These are phyloP conservation scores for Coemansia sp. DNA, from an alignment of 192 early-diverging fungal species.

Conservation along the genomic window DNA sequence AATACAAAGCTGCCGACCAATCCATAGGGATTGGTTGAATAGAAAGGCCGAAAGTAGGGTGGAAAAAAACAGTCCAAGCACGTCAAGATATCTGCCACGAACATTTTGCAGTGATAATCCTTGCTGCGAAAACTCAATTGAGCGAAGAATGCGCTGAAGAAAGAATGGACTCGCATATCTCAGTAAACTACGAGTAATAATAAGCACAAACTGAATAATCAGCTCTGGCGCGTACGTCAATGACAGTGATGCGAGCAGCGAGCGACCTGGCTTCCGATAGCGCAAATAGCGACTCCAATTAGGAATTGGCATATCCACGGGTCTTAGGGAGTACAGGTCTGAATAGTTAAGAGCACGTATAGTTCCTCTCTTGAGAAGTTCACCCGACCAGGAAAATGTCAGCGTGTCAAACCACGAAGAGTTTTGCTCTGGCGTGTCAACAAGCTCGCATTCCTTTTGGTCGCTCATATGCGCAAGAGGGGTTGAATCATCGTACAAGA, in stretches of 20 bases:
- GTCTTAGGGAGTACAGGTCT: slow-evolving; percentile 61
- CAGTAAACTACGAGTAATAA: slow-evolving; percentile 32
- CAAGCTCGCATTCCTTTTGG: slow-evolving; percentile 13
- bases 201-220: slow-evolving; percentile 35
- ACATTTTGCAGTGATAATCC: neutral
- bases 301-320: slow-evolving; percentile 48
- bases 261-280: slow-evolving; percentile 20
- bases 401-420: slow-evolving; percentile 28
- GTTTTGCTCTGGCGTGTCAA: slow-evolving; percentile 36
- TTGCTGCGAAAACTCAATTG: slow-evolving; percentile 45
- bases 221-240: slow-evolving; percentile 51
- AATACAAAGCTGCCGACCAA: slow-evolving; percentile 66
- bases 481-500: slow-evolving; percentile 1
- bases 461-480: slow-evolving; percentile 31
- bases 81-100: slow-evolving; percentile 58
- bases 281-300: slow-evolving; percentile 37
- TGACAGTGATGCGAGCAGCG: slow-evolving; percentile 36
- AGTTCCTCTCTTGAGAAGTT: slow-evolving; percentile 60
- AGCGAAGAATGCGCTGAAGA: slow-evolving; percentile 59
- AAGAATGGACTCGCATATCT: slow-evolving; percentile 59
- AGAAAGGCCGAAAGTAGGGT: slow-evolving; percentile 47
- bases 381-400: slow-evolving; percentile 62
- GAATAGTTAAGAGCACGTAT: slow-evolving; percentile 54
- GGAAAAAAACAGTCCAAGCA: slow-evolving; percentile 60
- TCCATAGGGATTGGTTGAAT: slow-evolving; percentile 60